Conservation (phyloP, 176 grass and related monocot species). For the Cocos nucifera region DNA sequence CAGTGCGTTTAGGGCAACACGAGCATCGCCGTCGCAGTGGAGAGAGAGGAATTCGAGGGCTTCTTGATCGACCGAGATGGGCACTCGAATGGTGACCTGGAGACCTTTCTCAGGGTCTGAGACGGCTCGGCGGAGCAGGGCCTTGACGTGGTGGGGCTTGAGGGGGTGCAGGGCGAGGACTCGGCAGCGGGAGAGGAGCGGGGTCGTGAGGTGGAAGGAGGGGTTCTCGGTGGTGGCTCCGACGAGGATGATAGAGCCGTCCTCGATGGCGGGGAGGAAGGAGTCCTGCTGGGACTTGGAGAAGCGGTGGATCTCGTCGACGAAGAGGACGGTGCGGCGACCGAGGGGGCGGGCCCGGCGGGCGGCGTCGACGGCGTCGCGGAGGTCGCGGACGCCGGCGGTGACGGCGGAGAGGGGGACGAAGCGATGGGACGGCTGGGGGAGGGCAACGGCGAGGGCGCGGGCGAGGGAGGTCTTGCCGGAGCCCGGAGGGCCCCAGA, state of each 20-base stretch:
- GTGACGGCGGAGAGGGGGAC: conserved; percentile 34
- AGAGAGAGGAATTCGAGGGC: conserved; percentile 32
- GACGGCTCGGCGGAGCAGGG: conserved; percentile 21
- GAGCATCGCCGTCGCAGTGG: conserved; percentile 38
- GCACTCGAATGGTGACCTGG: conserved; percentile 15
- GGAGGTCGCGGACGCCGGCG: conserved; percentile 27
- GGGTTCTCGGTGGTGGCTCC: conserved; percentile 44
- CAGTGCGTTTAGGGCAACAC: conserved; percentile 36
- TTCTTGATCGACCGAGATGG: conserved; percentile 13
- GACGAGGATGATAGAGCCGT: conserved; percentile 27
- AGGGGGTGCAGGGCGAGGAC: conserved; percentile 37
- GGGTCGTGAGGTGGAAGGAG: conserved; percentile 39
- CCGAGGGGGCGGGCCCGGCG: conserved; percentile 1
- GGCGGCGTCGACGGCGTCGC: conserved; percentile 21
- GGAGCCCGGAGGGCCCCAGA: conserved; percentile 42
- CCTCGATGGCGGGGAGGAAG: conserved; percentile 34
- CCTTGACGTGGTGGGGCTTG: conserved; percentile 12
- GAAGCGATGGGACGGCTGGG: conserved; percentile 6
- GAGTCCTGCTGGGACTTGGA: conserved; percentile 44
- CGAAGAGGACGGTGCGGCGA: conserved; percentile 27
- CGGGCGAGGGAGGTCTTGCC: conserved; percentile 44
- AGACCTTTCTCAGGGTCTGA: conserved; percentile 26
- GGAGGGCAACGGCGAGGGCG: conserved; percentile 21
- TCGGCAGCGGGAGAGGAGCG: conserved; percentile 38
- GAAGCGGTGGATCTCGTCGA: conserved; percentile 46